Evolutionary conservation across 108 stramenopile genomes (phyloP).

Genomic region (Aureococcus anophagefferens): DNA sequence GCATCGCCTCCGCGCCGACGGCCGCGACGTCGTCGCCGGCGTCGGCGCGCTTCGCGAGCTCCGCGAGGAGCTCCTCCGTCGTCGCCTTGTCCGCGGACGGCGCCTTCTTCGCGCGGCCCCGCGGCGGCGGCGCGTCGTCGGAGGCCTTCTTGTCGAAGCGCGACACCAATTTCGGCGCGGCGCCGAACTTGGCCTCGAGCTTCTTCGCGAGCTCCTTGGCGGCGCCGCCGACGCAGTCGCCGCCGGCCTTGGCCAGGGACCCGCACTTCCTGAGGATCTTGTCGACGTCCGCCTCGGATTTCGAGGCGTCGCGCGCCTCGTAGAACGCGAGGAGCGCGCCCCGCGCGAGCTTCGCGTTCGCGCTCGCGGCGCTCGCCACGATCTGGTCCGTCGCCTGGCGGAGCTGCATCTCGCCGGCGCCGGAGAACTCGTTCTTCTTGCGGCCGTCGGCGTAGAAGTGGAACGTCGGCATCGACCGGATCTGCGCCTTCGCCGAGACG

Average conservation of each 20-base stretch:
- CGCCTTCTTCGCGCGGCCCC: constrained; percentile 12
- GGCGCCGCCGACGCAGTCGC: constrained; percentile 56
- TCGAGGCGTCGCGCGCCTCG: constrained; percentile 53
- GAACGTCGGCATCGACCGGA: constrained; percentile 79
- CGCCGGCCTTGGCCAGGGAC: constrained; percentile 30
- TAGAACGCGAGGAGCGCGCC: constrained; percentile 58
- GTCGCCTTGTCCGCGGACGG: constrained; percentile 67
- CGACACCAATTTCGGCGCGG: constrained; percentile 39
- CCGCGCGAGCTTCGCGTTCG: constrained; percentile 53
- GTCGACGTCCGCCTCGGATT: constrained; percentile 51
- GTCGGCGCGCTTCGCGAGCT: constrained; percentile 67
- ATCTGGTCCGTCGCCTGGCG: constrained; percentile 58
- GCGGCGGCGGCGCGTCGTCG: not conserved
- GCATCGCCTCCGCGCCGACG: constrained; percentile 58
- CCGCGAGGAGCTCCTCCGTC: constrained; percentile 61
- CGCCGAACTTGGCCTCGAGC: constrained; percentile 73
- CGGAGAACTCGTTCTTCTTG: constrained; percentile 65
- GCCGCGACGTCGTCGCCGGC: constrained; percentile 62
- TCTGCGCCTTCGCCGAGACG: constrained; percentile 18
- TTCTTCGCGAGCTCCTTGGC: constrained; percentile 61
- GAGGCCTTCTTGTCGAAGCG: constrained; percentile 35
- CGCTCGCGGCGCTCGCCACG: constrained; percentile 49
- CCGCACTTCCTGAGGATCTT: constrained; percentile 69
- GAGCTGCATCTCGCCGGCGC: constrained; percentile 71
- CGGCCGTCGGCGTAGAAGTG: constrained; percentile 68